Evolutionary conservation across 1,284 basidiomycete genomes (phyloP).

Genomic region (Trichosporon inkin): DNA sequence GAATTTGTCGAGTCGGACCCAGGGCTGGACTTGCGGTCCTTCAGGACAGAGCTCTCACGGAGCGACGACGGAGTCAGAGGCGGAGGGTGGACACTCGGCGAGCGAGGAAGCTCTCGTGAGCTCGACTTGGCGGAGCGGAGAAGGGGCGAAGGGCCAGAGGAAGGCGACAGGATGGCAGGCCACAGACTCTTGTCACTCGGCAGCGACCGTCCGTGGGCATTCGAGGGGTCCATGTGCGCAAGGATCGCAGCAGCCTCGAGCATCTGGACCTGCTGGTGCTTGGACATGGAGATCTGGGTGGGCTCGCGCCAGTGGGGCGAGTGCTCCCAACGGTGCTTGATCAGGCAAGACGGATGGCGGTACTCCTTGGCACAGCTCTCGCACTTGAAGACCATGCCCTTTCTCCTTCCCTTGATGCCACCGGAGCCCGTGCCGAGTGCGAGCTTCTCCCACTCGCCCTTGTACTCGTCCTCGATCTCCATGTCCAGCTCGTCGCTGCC

Average conservation of each 20-base stretch:
- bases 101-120: slow-evolving; percentile 42
- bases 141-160: slow-evolving; percentile 34
- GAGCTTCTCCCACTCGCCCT: slow-evolving; percentile 34
- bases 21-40: slow-evolving; percentile 38
- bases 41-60: slow-evolving; percentile 29
- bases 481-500: slow-evolving; percentile 36
- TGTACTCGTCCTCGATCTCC: slow-evolving; percentile 32
- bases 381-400: slow-evolving; percentile 81
- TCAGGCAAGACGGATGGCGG: slow-evolving; percentile 86
- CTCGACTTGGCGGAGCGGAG: slow-evolving; percentile 30
- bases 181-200: slow-evolving; percentile 84
- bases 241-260: slow-evolving; percentile 96
- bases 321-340: slow-evolving; percentile 98
- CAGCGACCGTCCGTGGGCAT: slow-evolving; percentile 64
- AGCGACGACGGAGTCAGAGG: slow-evolving; percentile 42
- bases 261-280: slow-evolving; percentile 96
- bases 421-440: slow-evolving; percentile 48
- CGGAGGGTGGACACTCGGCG: slow-evolving; percentile 31
- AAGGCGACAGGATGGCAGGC: slow-evolving; percentile 56
- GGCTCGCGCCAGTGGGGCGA: slow-evolving; percentile 96
- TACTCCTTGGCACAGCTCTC: slow-evolving; percentile 93
- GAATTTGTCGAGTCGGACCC: slow-evolving; percentile 46
- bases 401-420: slow-evolving; percentile 57
- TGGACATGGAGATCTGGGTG: slow-evolving; percentile 86
- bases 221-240: slow-evolving; percentile 64